Base-by-base conservation (phyloP, 2,329 filamentous ascomycete species). In the Nigrospora osmanthi region DNA sequence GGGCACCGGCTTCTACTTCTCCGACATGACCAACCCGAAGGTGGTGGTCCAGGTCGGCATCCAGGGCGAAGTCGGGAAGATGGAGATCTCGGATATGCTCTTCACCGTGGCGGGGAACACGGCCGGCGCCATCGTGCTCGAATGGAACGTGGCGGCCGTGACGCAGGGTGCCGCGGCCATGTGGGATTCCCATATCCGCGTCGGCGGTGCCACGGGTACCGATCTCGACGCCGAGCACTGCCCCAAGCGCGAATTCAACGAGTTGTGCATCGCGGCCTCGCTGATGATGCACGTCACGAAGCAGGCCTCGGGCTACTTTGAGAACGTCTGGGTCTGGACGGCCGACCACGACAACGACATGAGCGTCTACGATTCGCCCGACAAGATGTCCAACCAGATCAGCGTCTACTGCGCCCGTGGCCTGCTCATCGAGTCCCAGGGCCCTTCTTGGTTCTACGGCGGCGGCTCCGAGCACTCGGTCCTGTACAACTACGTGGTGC, bases 71-170 rank as follows among this genome's bases (percentile, higher is more conserved):
- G 64, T 64, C 19, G 84, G 84, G 43, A 65, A 67, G 5, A 80
- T 88, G 35, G 84, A 89, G 61, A 84, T 88, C 51, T 74, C 70
- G 38, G 85, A 89, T 54, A 63, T 87, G 46, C 72, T 87, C 44
- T 79, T 89, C 54, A 73, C 79, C 47, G 85, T 82, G n/a, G 39
- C 70, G 73, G 52, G 85, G 84, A 1, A 65, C 80, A 78, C 38
- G 38, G 77, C 83, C 1, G 85, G 85, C 43, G 82, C 80, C 3
- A 80, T 87, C 50, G 67, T 88, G 52, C 73, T 89, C 58, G 73
- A 89, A 57, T 89, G 83, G 83, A 88, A 88, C 58, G 67, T 87
- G n/a, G n/a, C n/a, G n/a, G n/a, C n/a, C n/a, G n/a, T n/a, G n/a
- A n/a, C n/a, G n/a, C n/a, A n/a, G n/a, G n/a, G n/a, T n/a, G n/a